A percentile compares a stretch with the other conserved stretches of the same genome.
phyloP scores from a whole-genome alignment of 345 rosid genomes.

The Passiflora organensis region DNA sequence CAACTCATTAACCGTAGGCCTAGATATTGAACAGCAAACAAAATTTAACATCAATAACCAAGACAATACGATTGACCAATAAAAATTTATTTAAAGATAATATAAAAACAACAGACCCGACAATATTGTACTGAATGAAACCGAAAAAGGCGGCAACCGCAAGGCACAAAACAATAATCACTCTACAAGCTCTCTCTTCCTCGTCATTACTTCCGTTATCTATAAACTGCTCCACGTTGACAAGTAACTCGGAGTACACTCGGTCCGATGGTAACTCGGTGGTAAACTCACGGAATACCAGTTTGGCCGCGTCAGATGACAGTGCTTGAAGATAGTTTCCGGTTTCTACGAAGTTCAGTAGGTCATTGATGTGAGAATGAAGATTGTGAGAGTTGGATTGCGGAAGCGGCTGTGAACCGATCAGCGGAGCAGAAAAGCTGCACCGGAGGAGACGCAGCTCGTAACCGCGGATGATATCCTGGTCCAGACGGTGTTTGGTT shows the following conservation, averaged over 20 bases:
- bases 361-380: conserved; percentile 32
- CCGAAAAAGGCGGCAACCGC: conserved; percentile 61
- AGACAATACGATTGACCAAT: background rate
- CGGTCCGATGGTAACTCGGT: conserved; percentile 39
- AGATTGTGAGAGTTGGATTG: conserved; percentile 13
- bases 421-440: conserved; percentile 26
- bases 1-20: conserved; percentile 44
- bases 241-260: conserved; percentile 46
- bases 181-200: conserved; percentile 41
- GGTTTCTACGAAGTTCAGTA: conserved; percentile 52
- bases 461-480: conserved; percentile 39
- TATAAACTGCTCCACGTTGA: conserved; percentile 42
- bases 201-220: conserved; percentile 23
- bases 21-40: conserved; percentile 11
- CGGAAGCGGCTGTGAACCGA: conserved; percentile 6
- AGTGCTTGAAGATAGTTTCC: conserved; percentile 70
- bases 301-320: conserved; percentile 36
- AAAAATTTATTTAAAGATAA: background rate
- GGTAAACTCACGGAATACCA: conserved; percentile 17
- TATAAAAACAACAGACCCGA: conserved; percentile 39
- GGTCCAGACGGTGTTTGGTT: background rate
- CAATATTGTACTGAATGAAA: conserved; percentile 61
- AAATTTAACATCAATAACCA: background rate
- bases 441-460: conserved; percentile 82
- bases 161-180: conserved; percentile 50